Evolutionary conservation across 768 basidiomycete species (phyloP), one percentile per base, ranked within the genome.

Genomic region (Naganishia vishniacii): DNA sequence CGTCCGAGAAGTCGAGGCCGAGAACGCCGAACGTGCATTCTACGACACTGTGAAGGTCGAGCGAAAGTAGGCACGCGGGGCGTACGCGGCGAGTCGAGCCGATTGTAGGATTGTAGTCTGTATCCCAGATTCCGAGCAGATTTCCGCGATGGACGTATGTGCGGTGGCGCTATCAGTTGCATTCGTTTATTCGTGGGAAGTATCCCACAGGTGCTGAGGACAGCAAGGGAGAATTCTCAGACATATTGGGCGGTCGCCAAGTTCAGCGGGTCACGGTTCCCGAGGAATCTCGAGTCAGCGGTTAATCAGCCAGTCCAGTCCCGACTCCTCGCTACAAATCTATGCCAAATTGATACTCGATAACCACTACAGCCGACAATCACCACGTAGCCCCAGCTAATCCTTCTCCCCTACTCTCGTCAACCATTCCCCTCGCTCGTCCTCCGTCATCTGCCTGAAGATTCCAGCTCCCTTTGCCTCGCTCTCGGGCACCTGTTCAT

Each of bases 11-110:
- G 87, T 94, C 67, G 79, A 80, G 70, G 82, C 81, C 68, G 93
- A 97, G 80, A 82, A 87, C 42, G 77, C 80, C 29, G 94, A 97
- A 81, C 84, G 91, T 71, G 75, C 71, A 34, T 80, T 81, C 63
- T 95, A 89, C 89, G 92, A 98, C 80, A 85, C 80, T 65, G 79
- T 89, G 75, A 80, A 81, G 25, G 84, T 94, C 48, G 80, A 82
- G 74, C 83, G 84, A 80, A 87, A 86, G 76, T 59, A 68, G 63
- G 16, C 29, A 34, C 18, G 2, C 32, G 6, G 16, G 11, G 49
- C 18, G 32, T 15, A 51, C 13, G 29, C 12, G 31, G 32, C 49
- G 28, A 16, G 29, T 5, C 15, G 49, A 15, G 12, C 18, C 31
- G 32, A 15, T 56, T 56, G 53, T 56, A 56, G 53, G 53, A 56